Conservation (phyloP, 306 rosid species). For the Trifolium fragiferum region DNA sequence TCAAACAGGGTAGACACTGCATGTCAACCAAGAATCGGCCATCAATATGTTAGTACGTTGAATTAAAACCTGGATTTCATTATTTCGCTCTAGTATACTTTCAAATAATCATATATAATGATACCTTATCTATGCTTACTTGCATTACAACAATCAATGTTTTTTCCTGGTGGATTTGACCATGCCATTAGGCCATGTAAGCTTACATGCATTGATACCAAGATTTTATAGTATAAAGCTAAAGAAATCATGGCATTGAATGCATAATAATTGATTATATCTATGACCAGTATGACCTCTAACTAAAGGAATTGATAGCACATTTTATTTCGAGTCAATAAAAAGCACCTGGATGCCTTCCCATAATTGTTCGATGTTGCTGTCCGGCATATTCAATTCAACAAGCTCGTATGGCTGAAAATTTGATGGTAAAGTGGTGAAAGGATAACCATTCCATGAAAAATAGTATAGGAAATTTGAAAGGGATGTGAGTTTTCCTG, state of each 20-base stretch:
- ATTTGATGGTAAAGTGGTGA: constrained; percentile 1
- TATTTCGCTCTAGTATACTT: no score
- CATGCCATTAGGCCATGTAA: not conserved
- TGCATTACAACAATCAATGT: no score
- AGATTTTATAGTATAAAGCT: no score
- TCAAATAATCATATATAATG: no score
- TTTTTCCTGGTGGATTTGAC: not conserved
- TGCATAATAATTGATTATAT: not conserved
- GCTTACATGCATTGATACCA: not conserved
- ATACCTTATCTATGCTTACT: no score
- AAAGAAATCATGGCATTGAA: no score
- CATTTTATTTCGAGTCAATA: not conserved
- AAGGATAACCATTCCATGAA: constrained; percentile 18
- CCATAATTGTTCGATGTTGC: constrained; percentile 17
- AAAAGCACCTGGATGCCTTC: not conserved
- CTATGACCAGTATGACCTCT: not conserved
- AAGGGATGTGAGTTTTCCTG: not conserved
- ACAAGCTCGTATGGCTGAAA: not conserved
- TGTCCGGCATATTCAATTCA: constrained; percentile 8
- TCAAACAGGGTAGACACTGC: not conserved
- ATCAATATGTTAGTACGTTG: not conserved
- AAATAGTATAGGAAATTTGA: not conserved
- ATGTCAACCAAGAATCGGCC: not conserved
- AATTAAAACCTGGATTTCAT: not conserved
- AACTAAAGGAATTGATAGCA: not conserved